phyloP scores from a whole-genome alignment of 306 rosid species.

The Benincasa hispida region DNA sequence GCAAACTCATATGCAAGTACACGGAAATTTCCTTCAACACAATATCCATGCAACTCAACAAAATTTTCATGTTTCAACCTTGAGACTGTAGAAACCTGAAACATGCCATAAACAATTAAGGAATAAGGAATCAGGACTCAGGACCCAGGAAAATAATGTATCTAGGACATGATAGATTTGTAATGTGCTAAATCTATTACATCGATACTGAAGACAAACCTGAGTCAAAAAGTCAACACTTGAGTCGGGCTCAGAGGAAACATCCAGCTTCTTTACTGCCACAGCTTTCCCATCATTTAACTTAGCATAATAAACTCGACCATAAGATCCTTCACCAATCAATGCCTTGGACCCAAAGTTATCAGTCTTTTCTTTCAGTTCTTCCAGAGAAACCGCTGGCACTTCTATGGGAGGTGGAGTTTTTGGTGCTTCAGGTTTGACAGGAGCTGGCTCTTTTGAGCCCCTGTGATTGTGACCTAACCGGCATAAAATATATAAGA shows the following conservation, averaged over 20 bases:
- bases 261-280: conserved; percentile 71
- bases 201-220: conserved; percentile 24
- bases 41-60: conserved; percentile 13
- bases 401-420: conserved; percentile 59
- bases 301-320: conserved; percentile 56
- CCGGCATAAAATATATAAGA: background rate
- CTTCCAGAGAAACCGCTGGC: conserved; percentile 53
- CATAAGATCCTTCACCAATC: conserved; percentile 75
- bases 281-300: conserved; percentile 39
- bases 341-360: conserved; percentile 66
- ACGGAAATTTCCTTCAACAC: conserved; percentile 12
- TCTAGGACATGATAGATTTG: background rate
- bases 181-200: background rate
- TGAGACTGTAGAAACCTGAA: conserved; percentile 12
- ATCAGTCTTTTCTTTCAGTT: conserved; percentile 61
- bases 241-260: conserved; percentile 54
- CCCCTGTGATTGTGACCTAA: conserved; percentile 29
- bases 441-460: conserved; percentile 29
- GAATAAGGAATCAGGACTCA: background rate
- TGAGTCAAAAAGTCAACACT: conserved; percentile 53
- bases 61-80: conserved; percentile 14
- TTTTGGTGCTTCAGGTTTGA: conserved; percentile 42
- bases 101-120: background rate
- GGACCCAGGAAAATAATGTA: background rate
- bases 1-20: conserved; percentile 14